Conservation (phyloP, 2,329 filamentous ascomycete species). For the Cladophialophora chaetospira region DNA sequence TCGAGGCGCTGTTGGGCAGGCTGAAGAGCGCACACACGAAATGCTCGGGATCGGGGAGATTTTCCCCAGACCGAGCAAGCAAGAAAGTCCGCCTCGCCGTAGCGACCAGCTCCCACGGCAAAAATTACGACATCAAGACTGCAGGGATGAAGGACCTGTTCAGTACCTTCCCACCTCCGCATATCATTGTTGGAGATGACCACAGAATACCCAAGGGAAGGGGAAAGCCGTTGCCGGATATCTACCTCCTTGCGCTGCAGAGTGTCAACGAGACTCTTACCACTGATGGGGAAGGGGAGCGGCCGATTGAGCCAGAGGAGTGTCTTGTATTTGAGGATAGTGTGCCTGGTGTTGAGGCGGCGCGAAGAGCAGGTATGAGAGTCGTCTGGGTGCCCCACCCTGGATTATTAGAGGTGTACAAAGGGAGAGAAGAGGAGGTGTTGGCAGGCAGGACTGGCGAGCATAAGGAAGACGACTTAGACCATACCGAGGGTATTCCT, state of each 20-base stretch:
- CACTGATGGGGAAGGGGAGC: conserved; percentile 56
- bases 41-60: conserved; percentile 37
- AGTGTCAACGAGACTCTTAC: conserved; percentile 75
- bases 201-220: conserved; percentile 71
- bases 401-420: conserved; percentile 73
- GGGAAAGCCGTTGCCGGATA: conserved; percentile 95
- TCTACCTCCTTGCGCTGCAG: conserved; percentile 82
- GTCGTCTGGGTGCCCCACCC: conserved; percentile 90
- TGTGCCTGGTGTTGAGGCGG: conserved; percentile 88
- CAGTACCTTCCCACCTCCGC: conserved; percentile 63
- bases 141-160: conserved; percentile 56
- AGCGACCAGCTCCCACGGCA: conserved; percentile 73
- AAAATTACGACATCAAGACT: conserved; percentile 79
- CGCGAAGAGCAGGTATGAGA: conserved; percentile 88
- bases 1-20: conserved; percentile 65
- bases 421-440: conserved; percentile 75
- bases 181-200: conserved; percentile 85
- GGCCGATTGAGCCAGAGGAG: conserved; percentile 74
- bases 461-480: conserved; percentile 58
- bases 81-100: conserved; percentile 74
- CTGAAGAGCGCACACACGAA: conserved; percentile 43
- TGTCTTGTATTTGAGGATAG: conserved; percentile 97
- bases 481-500: conserved; percentile 39
- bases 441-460: conserved; percentile 79
- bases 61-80: conserved; percentile 36